Evolutionary conservation across 2,329 filamentous ascomycete genomes (phyloP), one percentile per base, ranked within the genome.

Genomic region (Cladophialophora psammophila): DNA sequence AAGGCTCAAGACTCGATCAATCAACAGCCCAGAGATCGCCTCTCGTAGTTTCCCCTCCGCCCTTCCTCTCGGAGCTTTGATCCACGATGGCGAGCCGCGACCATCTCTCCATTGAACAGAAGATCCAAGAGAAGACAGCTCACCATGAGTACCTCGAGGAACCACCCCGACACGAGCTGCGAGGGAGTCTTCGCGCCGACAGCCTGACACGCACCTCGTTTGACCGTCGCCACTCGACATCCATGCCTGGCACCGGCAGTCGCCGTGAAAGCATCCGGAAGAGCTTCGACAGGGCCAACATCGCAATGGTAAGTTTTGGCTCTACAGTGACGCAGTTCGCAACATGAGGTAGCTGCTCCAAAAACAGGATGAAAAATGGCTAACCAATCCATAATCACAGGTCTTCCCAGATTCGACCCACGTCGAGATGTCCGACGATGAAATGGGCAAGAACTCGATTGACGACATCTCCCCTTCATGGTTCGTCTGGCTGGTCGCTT

Each of bases 401-500:
- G 40, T 59, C 56, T 76, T 76, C 74, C 66, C 73, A 32, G 61
- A 78, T 52, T 74, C 75, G 20, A 69, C 65, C 35, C 63, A 72
- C 40, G 54, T 73, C 13, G 64, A 67, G 38, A 65, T 73, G 52
- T 71, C 71, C 18, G 64, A 71, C 34, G 70, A 72, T n/a, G 57
- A 61, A 18, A 53, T 45, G 42, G 53, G 32, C 26, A 32, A 38
- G 36, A 59, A 63, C 45, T 71, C 67, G 20, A 80, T 82, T 56
- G 79, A 82, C 54, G 72, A 77, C 13, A 78, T 79, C 1, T 75
- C 78, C n/a, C 72, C 78, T 4, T 78, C 77, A 8, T 78, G 72
- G 65, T 87, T 87, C 64, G 83, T 87, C 52, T 87, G 84, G 82
- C 77, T 79, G 3, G 76, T 88, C 52, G 87, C 85, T 0, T 79